A percentile compares a stretch with the other conserved stretches of the same genome.
These are phyloP conservation scores for Saccharomyces hybrid DNA, from an alignment of 1,139 yeast species.

Conservation along the genomic window DNA sequence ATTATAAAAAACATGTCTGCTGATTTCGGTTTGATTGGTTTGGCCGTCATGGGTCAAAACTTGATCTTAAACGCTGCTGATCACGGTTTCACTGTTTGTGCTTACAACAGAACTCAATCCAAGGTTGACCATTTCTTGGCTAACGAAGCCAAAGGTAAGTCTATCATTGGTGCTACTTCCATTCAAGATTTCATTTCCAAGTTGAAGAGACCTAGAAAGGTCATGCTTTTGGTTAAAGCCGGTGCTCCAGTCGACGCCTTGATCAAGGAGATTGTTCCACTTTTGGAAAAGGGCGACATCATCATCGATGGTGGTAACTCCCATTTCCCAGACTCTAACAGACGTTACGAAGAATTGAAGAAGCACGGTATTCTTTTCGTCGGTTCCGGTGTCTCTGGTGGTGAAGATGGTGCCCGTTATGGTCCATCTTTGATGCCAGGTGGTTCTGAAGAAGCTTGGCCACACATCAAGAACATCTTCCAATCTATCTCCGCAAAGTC, in stretches of 20 bases:
- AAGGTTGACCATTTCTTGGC: conserved; percentile 91
- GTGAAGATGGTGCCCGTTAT: conserved; percentile 99
- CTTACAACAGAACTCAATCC: conserved; percentile 93
- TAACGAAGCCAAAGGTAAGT: conserved; percentile 94
- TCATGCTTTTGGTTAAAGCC: conserved; percentile 91
- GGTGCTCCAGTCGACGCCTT: conserved; percentile 92
- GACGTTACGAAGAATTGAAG: conserved; percentile 88
- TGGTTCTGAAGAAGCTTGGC: conserved; percentile 98
- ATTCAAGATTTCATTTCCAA: conserved; percentile 79
- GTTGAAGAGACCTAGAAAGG: conserved; percentile 95
- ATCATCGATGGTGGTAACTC: conserved; percentile 99
- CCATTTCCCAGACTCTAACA: conserved; percentile 97
- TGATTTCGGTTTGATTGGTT: conserved; percentile 98
- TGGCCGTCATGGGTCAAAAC: conserved; percentile 99
- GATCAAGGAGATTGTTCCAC: conserved; percentile 80
- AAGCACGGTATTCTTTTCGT: conserved; percentile 84
- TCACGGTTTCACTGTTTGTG: conserved; percentile 95
- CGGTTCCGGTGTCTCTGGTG: conserved; percentile 99
- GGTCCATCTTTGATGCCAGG: conserved; percentile 99
- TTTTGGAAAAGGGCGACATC: conserved; percentile 94
- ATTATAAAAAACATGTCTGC: conserved; percentile 35
- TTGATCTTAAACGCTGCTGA: conserved; percentile 96
- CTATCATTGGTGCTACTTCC: conserved; percentile 92
- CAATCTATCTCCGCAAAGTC: conserved; percentile 93
- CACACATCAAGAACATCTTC: conserved; percentile 93